Base-by-base conservation (phyloP, 345 rosid species). In the Eucalyptus curtisii region DNA sequence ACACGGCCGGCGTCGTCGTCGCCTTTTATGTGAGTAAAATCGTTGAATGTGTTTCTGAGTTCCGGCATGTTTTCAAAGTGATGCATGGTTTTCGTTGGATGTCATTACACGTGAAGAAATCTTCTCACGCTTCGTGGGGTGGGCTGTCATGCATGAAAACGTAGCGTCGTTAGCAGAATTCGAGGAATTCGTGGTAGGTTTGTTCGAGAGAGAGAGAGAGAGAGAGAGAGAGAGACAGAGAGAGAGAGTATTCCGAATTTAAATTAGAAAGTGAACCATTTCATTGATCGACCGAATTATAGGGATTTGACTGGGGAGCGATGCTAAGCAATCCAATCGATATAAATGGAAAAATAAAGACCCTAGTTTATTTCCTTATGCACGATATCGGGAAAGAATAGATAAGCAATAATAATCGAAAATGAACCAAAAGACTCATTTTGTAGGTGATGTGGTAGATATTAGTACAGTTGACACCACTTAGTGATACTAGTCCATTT, bases 1-100 rank as follows among this genome's bases (percentile, higher is more conserved):
- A 98, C 68, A 94, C 99, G 2, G 99, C 99, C 49, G 99, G 99
- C 16, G 87, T 98, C 13, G 97, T 96, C 57, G 97, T 97, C 86
- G 98, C 99, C 81, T 96, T 98, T 86, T 98, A 97, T 81, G 99
- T 98, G 89, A 92, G 96, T 91, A 7, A 20, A 76, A 42, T 59
- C 10, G 45, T 11, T 13, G 45, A 10, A 40, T 17, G 14, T 20
- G 82, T 76, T 76, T 76, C 82, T 40, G 47, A 76, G 42, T 68
- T 37, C 82, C 25, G 82, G 47, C 82, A 37, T 20, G 82, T 37
- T 76, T 40, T 6, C 82, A 37, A 76, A 37, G 45, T 37, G 82
- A 76, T 37, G 47, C 82, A 76, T 76, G 82, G 82, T 37, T 76
- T 19, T 76, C 22, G 45, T 37, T 20, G 82, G 47, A 37, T 37